Evolutionary conservation across 2,329 filamentous ascomycete species (phyloP).

Genomic region (Furcasterigmium sp.): DNA sequence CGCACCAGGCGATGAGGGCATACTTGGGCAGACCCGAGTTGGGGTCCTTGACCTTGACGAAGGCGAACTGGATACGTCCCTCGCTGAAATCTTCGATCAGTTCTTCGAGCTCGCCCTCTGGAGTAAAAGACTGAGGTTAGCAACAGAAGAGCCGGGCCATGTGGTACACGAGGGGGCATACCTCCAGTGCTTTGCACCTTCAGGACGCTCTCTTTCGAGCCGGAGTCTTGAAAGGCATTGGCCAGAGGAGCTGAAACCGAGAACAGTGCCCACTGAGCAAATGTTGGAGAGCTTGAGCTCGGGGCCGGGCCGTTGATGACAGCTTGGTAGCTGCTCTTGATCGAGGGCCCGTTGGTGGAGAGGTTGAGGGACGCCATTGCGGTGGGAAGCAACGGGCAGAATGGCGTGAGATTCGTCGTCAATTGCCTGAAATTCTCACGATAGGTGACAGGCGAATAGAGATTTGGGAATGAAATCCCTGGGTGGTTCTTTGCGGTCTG

Average conservation of each 20-base stretch:
- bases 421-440: too few species aligned
- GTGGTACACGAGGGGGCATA: too few species aligned
- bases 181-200: conserved; percentile 92
- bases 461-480: background rate
- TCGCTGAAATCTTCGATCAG: conserved; percentile 95
- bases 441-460: background rate
- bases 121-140: conserved; percentile 10
- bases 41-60: conserved; percentile 92
- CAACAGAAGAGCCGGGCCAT: too few species aligned
- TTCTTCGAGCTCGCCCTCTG: conserved; percentile 86
- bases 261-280: conserved; percentile 90
- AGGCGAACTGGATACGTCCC: conserved; percentile 93
- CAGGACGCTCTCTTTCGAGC: conserved; percentile 84
- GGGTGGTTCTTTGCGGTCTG: background rate
- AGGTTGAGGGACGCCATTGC: conserved; percentile 76
- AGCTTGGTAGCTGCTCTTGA: conserved; percentile 71
- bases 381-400: conserved; percentile 13
- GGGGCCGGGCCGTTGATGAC: conserved; percentile 48
- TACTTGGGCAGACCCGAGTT: conserved; percentile 87
- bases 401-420: conserved; percentile 11
- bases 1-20: conserved; percentile 93
- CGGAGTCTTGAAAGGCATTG: conserved; percentile 86
- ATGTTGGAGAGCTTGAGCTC: conserved; percentile 66
- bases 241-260: conserved; percentile 86
- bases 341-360: conserved; percentile 74